Conservation (phyloP, 1,139 yeast species). For the Lodderomyces metapsilosis region DNA sequence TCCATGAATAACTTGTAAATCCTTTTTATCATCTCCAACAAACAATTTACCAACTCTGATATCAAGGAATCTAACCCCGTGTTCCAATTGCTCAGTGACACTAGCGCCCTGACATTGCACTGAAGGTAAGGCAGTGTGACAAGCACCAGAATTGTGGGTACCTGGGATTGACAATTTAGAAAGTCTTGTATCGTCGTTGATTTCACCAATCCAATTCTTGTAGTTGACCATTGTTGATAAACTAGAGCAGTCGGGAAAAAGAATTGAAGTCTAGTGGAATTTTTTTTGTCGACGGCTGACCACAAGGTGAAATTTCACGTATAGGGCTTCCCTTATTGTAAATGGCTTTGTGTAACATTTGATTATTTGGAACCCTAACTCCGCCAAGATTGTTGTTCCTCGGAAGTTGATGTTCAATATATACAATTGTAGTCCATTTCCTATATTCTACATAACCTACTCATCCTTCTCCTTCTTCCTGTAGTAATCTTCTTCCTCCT, state of each 20-base stretch:
- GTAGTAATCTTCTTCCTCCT: slow-evolving; percentile 11
- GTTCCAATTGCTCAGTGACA: slow-evolving; percentile 59
- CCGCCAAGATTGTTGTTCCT: no score
- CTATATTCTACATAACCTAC: neutral
- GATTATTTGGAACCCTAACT: no score
- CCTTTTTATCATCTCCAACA: slow-evolving; percentile 41
- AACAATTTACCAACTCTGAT: slow-evolving; percentile 63
- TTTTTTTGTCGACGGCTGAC: neutral
- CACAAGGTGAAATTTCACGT: neutral
- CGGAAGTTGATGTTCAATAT: no score
- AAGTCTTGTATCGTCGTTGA: slow-evolving; percentile 52
- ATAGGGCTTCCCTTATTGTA: neutral
- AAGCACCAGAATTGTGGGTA: slow-evolving; percentile 79
- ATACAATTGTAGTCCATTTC: neutral
- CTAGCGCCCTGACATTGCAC: slow-evolving; percentile 74
- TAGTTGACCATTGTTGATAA: slow-evolving; percentile 48
- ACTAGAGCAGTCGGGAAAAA: no score
- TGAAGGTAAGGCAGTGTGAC: slow-evolving; percentile 71
- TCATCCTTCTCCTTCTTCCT: slow-evolving; percentile 6
- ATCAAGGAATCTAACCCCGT: slow-evolving; percentile 76
- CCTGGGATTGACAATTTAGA: slow-evolving; percentile 70
- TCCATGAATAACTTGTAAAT: slow-evolving; percentile 69
- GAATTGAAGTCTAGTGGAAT: slow-evolving; percentile 13
- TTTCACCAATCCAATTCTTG: slow-evolving; percentile 53
- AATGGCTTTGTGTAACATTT: neutral